A percentile compares a stretch with the other conserved stretches of the same genome.
Evolutionary conservation across 768 basidiomycete genomes (phyloP).

Genomic region (Mycena rebaudengoi): DNA sequence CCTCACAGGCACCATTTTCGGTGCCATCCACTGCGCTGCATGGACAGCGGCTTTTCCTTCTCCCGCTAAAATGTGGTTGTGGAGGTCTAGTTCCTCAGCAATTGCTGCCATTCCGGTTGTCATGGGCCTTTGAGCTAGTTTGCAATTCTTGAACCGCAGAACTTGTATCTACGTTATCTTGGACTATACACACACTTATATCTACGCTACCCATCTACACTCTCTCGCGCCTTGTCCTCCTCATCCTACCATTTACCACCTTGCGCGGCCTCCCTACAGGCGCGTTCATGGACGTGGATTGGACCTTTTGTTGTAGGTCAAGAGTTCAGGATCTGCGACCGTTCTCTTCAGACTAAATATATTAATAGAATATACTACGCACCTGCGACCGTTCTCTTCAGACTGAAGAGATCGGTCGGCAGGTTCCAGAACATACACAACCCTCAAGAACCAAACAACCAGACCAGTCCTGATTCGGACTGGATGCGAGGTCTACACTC

Average conservation of each 20-base stretch:
- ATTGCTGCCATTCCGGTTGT: slow-evolving; percentile 11
- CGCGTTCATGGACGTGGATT: slow-evolving; percentile 19
- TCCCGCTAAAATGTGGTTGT: slow-evolving; percentile 18
- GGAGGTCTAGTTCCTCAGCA: slow-evolving; percentile 25
- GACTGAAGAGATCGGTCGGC: no score
- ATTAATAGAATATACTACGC: no score
- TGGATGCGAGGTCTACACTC: no score
- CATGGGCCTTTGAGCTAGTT: background rate
- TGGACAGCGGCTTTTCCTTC: slow-evolving; percentile 35
- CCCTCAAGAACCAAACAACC: no score
- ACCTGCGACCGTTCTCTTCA: no score
- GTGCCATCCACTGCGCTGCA: slow-evolving; percentile 34
- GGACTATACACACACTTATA: background rate
- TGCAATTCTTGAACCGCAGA: background rate
- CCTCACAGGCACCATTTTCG: no score
- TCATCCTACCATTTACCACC: background rate
- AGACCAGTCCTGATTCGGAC: no score
- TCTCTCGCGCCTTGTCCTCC: background rate
- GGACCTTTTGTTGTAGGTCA: no score
- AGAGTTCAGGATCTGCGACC: no score
- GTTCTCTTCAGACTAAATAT: no score
- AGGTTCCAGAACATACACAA: no score
- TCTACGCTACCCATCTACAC: background rate
- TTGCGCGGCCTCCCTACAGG: slow-evolving; percentile 1
- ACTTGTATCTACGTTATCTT: background rate